Conservation (phyloP, 495 filamentous ascomycete species). For the Hypomontagnella submonticulosa region DNA sequence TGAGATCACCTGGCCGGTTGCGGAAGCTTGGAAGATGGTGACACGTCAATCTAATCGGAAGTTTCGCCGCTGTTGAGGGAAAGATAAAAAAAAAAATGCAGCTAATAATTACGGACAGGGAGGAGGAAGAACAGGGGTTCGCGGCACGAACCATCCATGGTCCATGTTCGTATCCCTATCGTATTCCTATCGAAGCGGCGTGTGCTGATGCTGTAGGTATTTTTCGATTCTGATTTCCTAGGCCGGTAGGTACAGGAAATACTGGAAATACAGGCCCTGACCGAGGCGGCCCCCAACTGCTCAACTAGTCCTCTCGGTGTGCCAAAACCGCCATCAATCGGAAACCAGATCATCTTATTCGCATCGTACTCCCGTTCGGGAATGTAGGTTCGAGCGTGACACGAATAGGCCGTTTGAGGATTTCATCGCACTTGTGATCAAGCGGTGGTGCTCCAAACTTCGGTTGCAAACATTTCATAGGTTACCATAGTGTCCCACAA, state of each 20-base stretch:
- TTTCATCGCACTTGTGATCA: constrained; percentile 10
- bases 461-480: constrained; percentile 25
- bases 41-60: constrained; percentile 42
- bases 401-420: constrained; percentile 31
- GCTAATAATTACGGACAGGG: constrained; percentile 29
- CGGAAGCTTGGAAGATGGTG: constrained; percentile 31
- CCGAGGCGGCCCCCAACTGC: constrained; percentile 39
- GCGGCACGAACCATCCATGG: constrained; percentile 17
- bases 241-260: constrained; percentile 25
- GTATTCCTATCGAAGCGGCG: not conserved
- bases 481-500: constrained; percentile 14
- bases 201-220: constrained; percentile 26
- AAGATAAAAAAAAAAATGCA: constrained; percentile 15
- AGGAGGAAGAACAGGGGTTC: constrained; percentile 22
- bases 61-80: constrained; percentile 4
- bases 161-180: constrained; percentile 39
- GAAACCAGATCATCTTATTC: constrained; percentile 24
- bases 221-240: constrained; percentile 27
- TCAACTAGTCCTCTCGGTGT: constrained; percentile 25
- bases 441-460: constrained; percentile 1
- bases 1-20: constrained; percentile 33
- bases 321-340: constrained; percentile 20
- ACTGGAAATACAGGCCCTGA: not conserved
- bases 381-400: constrained; percentile 28
- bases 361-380: constrained; percentile 14